Percentiles rank a stretch among this genome's conserved stretches.
Conservation (phyloP, 352 stramenopile species). For the Achlya hypogyna region DNA sequence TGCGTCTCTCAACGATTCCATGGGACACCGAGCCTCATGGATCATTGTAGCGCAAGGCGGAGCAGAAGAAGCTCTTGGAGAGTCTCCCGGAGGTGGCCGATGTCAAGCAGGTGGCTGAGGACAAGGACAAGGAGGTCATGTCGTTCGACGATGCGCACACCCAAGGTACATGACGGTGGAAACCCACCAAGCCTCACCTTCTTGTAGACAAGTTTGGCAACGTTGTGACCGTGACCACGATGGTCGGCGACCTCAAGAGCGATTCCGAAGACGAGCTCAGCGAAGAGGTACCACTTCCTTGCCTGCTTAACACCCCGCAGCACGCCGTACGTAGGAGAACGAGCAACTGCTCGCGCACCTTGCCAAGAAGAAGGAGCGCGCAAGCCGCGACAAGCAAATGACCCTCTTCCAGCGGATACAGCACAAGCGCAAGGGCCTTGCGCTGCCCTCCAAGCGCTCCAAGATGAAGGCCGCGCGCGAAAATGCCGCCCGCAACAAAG, state of each 20-base stretch:
- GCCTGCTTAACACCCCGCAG: background rate
- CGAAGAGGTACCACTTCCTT: constrained; percentile 16
- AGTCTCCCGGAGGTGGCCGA: constrained; percentile 38
- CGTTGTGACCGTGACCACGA: constrained; percentile 80
- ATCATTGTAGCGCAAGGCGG: constrained; percentile 40
- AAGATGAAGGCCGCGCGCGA: constrained; percentile 75
- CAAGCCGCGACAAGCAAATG: constrained; percentile 48
- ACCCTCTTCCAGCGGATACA: constrained; percentile 85
- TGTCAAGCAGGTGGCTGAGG: constrained; percentile 28
- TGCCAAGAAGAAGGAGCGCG: constrained; percentile 29
- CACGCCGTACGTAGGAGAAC: constrained; percentile 34
- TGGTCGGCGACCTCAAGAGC: constrained; percentile 63
- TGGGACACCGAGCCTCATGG: background rate
- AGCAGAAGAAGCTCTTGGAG: constrained; percentile 64
- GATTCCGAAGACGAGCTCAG: constrained; percentile 57
- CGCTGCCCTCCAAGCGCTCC: constrained; percentile 68
- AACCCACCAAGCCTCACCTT: background rate
- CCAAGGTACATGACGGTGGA: constrained; percentile 24
- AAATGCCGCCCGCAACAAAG: constrained; percentile 38
- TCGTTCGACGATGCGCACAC: constrained; percentile 76
- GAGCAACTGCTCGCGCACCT: constrained; percentile 27
- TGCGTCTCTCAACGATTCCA: constrained; percentile 1
- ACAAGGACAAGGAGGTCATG: constrained; percentile 36
- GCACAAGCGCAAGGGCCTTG: constrained; percentile 69
- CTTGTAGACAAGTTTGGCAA: constrained; percentile 61